These are phyloP conservation scores for Jamesozyma lodderae DNA, from an alignment of 805 yeast genomes.

Conservation along the genomic window DNA sequence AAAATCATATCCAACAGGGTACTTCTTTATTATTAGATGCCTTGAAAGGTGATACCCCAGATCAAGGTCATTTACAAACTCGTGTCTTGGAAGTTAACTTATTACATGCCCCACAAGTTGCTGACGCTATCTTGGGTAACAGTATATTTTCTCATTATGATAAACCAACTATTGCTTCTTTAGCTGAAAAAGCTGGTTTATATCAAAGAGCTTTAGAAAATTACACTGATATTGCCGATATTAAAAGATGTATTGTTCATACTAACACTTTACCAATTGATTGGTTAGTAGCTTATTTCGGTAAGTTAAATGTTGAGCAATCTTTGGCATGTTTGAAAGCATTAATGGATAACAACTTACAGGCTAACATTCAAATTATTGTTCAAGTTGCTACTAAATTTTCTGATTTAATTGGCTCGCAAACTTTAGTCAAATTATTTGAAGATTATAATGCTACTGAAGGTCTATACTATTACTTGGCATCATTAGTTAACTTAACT, in stretches of 20 bases:
- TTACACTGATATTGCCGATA: slow-evolving; percentile 88
- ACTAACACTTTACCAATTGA: slow-evolving; percentile 79
- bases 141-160: slow-evolving; percentile 94
- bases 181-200: slow-evolving; percentile 94
- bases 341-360: slow-evolving; percentile 68
- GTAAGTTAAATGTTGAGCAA: slow-evolving; percentile 90
- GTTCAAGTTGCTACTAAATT: slow-evolving; percentile 96
- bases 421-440: slow-evolving; percentile 75
- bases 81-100: slow-evolving; percentile 86
- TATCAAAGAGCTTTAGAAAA: slow-evolving; percentile 94
- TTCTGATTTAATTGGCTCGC: slow-evolving; percentile 86
- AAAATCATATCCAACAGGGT: slow-evolving; percentile 92
- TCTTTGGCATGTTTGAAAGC: slow-evolving; percentile 79
- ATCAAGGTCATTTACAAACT: slow-evolving; percentile 94
- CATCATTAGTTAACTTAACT: slow-evolving; percentile 85
- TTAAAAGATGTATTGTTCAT: slow-evolving; percentile 88
- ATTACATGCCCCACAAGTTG: slow-evolving; percentile 97
- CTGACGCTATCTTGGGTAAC: slow-evolving; percentile 95
- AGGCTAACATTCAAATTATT: slow-evolving; percentile 83
- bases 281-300: slow-evolving; percentile 89
- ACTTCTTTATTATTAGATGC: slow-evolving; percentile 96
- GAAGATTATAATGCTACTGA: slow-evolving; percentile 89
- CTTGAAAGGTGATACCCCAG: slow-evolving; percentile 83
- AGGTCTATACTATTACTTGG: slow-evolving; percentile 89
- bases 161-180: slow-evolving; percentile 80